Conservation (phyloP, 352 stramenopile genomes). For the Phytophthora citrophthora region DNA sequence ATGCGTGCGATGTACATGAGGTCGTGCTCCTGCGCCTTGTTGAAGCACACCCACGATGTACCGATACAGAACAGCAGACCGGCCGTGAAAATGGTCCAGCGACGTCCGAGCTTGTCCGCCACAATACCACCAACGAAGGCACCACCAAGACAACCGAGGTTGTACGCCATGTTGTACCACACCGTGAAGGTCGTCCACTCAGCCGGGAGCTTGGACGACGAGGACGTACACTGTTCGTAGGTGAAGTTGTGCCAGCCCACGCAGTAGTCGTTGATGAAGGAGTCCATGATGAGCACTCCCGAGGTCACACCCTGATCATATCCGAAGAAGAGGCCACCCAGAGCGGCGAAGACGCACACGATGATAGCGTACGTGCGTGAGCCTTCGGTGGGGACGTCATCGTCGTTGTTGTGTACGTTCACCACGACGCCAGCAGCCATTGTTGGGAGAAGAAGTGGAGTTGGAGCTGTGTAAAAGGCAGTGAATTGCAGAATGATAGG, state of each 20-base stretch:
- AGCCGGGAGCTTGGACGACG: not conserved
- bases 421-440: not conserved
- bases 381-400: not conserved
- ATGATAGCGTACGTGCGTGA: not conserved
- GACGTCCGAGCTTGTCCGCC: not conserved
- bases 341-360: no score
- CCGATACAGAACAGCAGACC: not conserved
- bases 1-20: not conserved
- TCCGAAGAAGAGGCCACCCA: no score
- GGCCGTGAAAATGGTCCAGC: not conserved
- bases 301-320: no score
- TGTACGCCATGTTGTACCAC: constrained; percentile 1
- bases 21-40: not conserved
- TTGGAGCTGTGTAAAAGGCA: not conserved
- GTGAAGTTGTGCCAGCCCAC: not conserved
- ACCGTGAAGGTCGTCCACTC: not conserved
- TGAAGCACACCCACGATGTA: not conserved
- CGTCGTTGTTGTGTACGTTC: not conserved
- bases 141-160: not conserved
- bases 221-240: constrained; percentile 7
- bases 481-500: constrained; percentile 1
- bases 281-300: no score
- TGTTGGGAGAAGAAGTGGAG: not conserved
- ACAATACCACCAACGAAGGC: not conserved
- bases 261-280: no score